These are phyloP conservation scores for Paramecium tetraurelia DNA, from an alignment of 73 alveolate genomes.

Conservation along the genomic window DNA sequence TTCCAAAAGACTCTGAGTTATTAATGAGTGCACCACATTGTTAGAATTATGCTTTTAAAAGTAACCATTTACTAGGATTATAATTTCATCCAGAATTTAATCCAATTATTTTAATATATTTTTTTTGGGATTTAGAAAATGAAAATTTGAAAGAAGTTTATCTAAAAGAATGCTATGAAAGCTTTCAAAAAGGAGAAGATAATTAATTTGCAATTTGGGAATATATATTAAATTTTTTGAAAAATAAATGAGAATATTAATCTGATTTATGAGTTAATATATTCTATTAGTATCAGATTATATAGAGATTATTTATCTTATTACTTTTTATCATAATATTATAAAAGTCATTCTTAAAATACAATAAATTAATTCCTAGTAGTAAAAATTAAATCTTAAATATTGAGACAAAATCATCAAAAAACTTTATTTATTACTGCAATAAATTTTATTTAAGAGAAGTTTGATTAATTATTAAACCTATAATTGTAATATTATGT, in stretches of 20 bases:
- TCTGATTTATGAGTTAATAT: background rate
- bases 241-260: background rate
- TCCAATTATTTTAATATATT: background rate
- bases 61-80: background rate
- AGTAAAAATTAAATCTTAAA: no score
- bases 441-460: no score
- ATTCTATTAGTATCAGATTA: no score
- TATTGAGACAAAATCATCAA: no score
- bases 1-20: background rate
- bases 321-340: background rate
- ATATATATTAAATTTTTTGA: no score
- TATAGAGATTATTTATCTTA: no score
- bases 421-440: no score
- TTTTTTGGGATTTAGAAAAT: background rate
- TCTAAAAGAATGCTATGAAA: background rate
- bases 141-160: background rate
- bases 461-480: no score
- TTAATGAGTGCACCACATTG: background rate
- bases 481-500: no score
- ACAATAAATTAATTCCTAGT: no score
- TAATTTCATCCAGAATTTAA: slow-evolving; percentile 13
- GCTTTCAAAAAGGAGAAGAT: background rate
- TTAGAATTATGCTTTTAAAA: background rate
- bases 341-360: no score
- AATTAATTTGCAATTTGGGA: background rate